Conservation (phyloP, 345 rosid species). For the Arabidopsis suecica region DNA sequence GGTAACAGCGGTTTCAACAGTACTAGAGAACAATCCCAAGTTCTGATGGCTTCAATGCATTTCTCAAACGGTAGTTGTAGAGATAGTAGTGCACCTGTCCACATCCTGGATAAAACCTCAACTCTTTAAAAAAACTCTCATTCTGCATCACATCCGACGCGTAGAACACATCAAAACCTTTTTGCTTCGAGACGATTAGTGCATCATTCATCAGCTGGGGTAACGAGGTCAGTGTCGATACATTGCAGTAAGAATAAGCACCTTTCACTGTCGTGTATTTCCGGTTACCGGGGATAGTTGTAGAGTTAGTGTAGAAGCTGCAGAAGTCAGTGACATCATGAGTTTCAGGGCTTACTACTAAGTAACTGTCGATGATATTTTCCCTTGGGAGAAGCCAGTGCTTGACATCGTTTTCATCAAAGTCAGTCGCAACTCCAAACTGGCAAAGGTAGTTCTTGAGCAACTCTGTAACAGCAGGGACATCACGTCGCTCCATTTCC, state of each 20-base stretch:
- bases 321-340: constrained; percentile 77
- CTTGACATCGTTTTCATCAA: constrained; percentile 68
- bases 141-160: constrained; percentile 78
- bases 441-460: constrained; percentile 61
- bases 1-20: not conserved
- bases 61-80: constrained; percentile 60
- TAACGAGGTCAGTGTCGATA: constrained; percentile 65
- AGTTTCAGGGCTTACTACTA: constrained; percentile 68
- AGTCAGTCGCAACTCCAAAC: constrained; percentile 71
- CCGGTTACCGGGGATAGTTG: not conserved
- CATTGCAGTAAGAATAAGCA: constrained; percentile 67
- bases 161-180: constrained; percentile 72
- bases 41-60: constrained; percentile 57
- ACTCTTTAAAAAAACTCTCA: constrained; percentile 67
- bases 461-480: constrained; percentile 68
- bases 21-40: constrained; percentile 76
- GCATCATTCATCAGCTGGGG: constrained; percentile 82
- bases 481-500: constrained; percentile 68
- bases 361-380: constrained; percentile 61
- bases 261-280: not conserved
- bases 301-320: not conserved
- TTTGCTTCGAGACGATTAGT: constrained; percentile 66
- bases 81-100: constrained; percentile 68
- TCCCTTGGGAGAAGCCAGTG: constrained; percentile 75
- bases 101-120: constrained; percentile 75